phyloP scores from a whole-genome alignment of 2,329 filamentous ascomycete species.

The Diaporthe citri region DNA sequence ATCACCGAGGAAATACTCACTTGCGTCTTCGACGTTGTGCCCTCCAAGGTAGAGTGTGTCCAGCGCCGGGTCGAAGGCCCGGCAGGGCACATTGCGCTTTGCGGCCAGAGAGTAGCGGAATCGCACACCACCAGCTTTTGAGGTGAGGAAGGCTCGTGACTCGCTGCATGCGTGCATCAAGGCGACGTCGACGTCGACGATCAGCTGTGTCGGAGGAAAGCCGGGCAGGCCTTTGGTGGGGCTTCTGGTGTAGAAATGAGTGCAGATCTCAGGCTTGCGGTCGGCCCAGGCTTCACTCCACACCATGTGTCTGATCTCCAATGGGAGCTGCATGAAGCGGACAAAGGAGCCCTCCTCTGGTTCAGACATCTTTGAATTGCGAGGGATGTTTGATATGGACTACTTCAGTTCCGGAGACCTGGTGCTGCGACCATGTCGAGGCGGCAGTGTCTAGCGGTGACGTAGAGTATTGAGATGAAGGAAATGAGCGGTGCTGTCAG shows the following conservation, averaged over 20 bases:
- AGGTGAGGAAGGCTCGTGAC: neutral
- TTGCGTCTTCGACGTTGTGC: neutral
- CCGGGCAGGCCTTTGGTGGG: neutral
- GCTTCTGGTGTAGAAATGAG: neutral
- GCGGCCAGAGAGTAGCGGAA: neutral
- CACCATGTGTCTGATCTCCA: neutral
- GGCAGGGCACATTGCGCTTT: neutral
- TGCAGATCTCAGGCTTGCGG: neutral
- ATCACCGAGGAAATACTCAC: neutral
- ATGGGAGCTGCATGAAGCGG: neutral
- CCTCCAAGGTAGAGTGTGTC: neutral
- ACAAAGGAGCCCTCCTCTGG: neutral
- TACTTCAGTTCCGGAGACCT: neutral
- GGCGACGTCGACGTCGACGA: neutral
- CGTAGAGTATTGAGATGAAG: neutral
- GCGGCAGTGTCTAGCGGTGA: neutral
- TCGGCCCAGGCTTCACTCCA: neutral
- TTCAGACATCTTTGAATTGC: neutral
- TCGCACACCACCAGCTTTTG: neutral
- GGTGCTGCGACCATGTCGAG: neutral
- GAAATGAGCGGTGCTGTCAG: neutral
- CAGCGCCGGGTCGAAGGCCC: neutral
- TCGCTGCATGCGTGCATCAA: neutral
- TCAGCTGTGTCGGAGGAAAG: neutral
- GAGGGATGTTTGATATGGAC: neutral